Evolutionary conservation across 78 protist genomes (phyloP).

Genomic region (Dictyostelium brefeldianum): DNA sequence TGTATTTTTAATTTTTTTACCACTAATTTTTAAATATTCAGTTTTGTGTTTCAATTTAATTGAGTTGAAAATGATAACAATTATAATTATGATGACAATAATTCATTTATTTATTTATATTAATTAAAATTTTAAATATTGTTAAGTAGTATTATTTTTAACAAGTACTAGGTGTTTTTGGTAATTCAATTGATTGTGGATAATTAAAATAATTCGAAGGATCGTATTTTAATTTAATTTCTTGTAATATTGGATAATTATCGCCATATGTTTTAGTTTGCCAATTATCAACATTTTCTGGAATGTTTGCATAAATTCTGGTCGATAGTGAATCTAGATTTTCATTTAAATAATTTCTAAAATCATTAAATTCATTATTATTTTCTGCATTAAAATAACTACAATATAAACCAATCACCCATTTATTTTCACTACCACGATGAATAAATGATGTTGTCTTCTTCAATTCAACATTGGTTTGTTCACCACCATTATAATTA

Average conservation of each 20-base stretch:
- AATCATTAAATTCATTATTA: background rate
- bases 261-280: background rate
- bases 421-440: background rate
- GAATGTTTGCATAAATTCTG: constrained; percentile 5
- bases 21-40: no score
- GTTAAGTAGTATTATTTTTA: no score
- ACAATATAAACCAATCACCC: background rate
- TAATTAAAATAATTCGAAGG: background rate
- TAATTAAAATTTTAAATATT: no score
- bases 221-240: constrained; percentile 30
- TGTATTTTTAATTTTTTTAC: no score
- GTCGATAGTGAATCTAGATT: background rate
- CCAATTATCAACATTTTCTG: background rate
- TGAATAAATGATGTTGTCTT: constrained; percentile 1
- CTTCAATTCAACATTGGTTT: no score
- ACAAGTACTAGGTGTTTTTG: no score
- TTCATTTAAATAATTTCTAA: background rate
- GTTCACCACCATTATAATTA: background rate
- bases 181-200: constrained; percentile 27
- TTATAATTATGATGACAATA: no score
- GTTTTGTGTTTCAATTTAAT: no score
- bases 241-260: constrained; percentile 2
- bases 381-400: background rate
- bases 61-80: no score
- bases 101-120: no score